Evolutionary conservation across 73 alveolate genomes (phyloP), one percentile per base, ranked within the genome.

Genomic region (Tetrahymena thermophila): DNA sequence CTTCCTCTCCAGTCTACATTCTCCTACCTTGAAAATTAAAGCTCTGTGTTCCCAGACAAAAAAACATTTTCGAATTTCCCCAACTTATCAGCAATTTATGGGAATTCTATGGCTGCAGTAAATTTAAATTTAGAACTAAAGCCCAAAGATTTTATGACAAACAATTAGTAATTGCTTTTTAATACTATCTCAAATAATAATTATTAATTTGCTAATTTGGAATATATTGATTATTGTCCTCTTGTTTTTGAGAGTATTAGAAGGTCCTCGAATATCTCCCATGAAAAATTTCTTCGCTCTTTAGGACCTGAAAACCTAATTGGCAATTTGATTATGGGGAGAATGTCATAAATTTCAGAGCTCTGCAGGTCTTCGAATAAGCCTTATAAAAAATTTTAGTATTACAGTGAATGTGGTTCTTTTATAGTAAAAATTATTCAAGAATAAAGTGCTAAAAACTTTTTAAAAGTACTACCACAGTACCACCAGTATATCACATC

Each of bases 141-240:
- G 13, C 35, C 89, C 10, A 71, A 71, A 71, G 89, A 71, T 71
- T 71, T 71, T 31, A 23, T 19, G 11, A 71, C 89, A 2, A n/a
- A 71, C 11, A 71, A 71, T 71, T 71, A 71, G 17, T 31, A 71
- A 71, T 10, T 71, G 89, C 89, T 71, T 71, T 71, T 71, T 71
- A 71, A 71, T n/a, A 28, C 35, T 71, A 31, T 71, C 13, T 71
- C 89, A n/a, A 71, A 71, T 71, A 71, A 31, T 31, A 71, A 71
- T 8, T 71, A 71, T 31, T 31, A 71, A 28, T 71, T 71, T 71
- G 89, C 89, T 71, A 28, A 71, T 8, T 96, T 98, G 58, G 96
- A 96, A 42, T 98, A 98, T 94, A 95, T 94, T 37, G 99, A 98
- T 85, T 98, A 97, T 94, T 98, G 99, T 31, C 99, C 99, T 25